Base-by-base conservation (phyloP, 2,329 filamentous ascomycete genomes). In the Aspergillus puulaauensis region DNA sequence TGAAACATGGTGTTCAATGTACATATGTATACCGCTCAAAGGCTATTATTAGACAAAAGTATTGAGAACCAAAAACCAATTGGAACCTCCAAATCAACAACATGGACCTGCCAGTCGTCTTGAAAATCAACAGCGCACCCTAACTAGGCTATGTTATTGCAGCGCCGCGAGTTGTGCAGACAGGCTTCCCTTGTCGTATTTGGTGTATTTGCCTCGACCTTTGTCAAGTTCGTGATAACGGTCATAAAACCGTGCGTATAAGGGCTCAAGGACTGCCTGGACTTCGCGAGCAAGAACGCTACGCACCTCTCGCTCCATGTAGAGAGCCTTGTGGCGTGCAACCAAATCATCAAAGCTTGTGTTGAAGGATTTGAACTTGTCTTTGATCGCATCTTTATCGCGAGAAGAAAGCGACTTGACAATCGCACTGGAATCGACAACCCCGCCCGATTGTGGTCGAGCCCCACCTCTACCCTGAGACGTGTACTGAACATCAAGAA, bases 171-270 rank as follows among this genome's bases (percentile, higher is more conserved):
- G 71, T 59, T 83, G 77, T 21, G 85, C 84, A 47, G 89, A 86
- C 68, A 99, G 88, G 48, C 86, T 85, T 41, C 82, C 82, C 80
- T 97, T 97, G 79, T 97, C 93, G 73, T 96, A 98, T 79, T 96
- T 97, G 73, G 96, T 92, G 75, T 98, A 96, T 76, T 99, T 99
- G 66, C 93, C 93, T 77, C 93, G 96, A 59, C 95, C 95, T 80
- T 96, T 97, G 77, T 98, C 93, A 63, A 98, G 87, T 76, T 98
- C 95, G 73, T 97, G 93, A 73, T 99, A 99, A 27, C 93, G 85
- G 76, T 98, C 95, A 87, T 91, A 98, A 77, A 99, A 99, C 46
- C 95, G 85, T 61, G 89, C 90, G 77, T 99, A 99, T 14, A 99
- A 82, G 54, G 93, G 93, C 77, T 98, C 93, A 56, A 99, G 88